A percentile compares a stretch with the other conserved stretches of the same genome.
These are phyloP conservation scores for Phialocephala subalpina DNA, from an alignment of 2,329 filamentous ascomycete species.

Conservation along the genomic window DNA sequence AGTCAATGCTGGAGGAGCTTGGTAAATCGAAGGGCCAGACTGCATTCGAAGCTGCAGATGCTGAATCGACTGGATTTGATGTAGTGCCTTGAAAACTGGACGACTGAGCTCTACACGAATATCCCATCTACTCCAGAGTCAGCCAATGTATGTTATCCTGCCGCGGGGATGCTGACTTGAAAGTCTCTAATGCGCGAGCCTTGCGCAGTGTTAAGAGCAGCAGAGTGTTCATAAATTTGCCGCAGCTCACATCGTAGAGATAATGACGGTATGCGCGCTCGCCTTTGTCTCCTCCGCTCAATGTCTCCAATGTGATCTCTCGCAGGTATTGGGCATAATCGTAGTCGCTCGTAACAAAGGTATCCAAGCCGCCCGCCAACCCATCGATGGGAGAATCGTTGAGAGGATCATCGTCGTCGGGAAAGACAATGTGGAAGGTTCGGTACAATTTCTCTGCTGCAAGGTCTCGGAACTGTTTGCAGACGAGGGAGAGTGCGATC, in stretches of 20 bases:
- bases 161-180: conserved; percentile 52
- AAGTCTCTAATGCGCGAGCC: conserved; percentile 61
- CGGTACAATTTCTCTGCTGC: conserved; percentile 67
- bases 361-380: conserved; percentile 65
- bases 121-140: conserved; percentile 60
- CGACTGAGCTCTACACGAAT: conserved; percentile 68
- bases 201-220: conserved; percentile 64
- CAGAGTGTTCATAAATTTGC: conserved; percentile 70
- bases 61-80: conserved; percentile 59
- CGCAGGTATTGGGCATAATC: conserved; percentile 66
- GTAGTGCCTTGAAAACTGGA: conserved; percentile 63
- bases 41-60: conserved; percentile 67
- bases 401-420: conserved; percentile 62
- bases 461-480: conserved; percentile 63
- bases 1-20: conserved; percentile 54
- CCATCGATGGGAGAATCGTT: conserved; percentile 63
- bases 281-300: conserved; percentile 59
- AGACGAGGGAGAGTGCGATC: conserved; percentile 66
- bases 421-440: conserved; percentile 66
- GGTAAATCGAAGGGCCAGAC: conserved; percentile 62
- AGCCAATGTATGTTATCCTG: conserved; percentile 5
- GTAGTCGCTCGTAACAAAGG: conserved; percentile 69
- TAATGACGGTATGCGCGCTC: conserved; percentile 62
- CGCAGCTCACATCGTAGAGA: conserved; percentile 62
- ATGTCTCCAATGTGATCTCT: conserved; percentile 63